phyloP scores from a whole-genome alignment of 768 basidiomycete genomes.

The Neoboletus subvelutipes region DNA sequence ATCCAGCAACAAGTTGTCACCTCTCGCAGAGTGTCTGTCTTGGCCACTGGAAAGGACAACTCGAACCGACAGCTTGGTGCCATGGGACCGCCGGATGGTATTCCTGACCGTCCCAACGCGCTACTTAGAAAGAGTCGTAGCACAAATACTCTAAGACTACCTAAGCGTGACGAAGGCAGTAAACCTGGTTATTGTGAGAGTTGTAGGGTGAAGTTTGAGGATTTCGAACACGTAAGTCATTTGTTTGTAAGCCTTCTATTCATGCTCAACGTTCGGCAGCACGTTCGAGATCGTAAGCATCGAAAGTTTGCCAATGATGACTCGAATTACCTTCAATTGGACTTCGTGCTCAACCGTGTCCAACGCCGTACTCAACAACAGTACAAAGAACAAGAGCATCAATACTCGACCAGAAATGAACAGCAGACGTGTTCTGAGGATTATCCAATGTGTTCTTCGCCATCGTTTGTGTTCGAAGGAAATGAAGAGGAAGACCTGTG shows the following conservation, averaged over 20 bases:
- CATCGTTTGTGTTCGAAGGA: background rate
- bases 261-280: constrained; percentile 45
- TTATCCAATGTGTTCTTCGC: constrained; percentile 25
- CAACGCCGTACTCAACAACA: constrained; percentile 40
- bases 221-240: constrained; percentile 69
- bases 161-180: constrained; percentile 78
- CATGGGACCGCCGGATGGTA: constrained; percentile 69
- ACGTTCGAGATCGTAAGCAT: constrained; percentile 70
- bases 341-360: constrained; percentile 68
- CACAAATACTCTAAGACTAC: constrained; percentile 72
- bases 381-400: constrained; percentile 28
- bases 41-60: constrained; percentile 27
- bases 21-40: constrained; percentile 49
- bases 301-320: constrained; percentile 77
- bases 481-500: constrained; percentile 23
- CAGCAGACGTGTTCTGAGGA: constrained; percentile 18
- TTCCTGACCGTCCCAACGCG: constrained; percentile 52
- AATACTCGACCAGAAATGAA: constrained; percentile 7
- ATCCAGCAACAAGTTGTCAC: constrained; percentile 68
- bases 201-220: constrained; percentile 85
- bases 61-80: constrained; percentile 30
- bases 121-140: constrained; percentile 73
- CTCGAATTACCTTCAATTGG: constrained; percentile 76
- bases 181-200: constrained; percentile 99
- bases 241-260: background rate